Conservation (phyloP, 495 filamentous ascomycete species). For the Staphylotrichum tortipilum region DNA sequence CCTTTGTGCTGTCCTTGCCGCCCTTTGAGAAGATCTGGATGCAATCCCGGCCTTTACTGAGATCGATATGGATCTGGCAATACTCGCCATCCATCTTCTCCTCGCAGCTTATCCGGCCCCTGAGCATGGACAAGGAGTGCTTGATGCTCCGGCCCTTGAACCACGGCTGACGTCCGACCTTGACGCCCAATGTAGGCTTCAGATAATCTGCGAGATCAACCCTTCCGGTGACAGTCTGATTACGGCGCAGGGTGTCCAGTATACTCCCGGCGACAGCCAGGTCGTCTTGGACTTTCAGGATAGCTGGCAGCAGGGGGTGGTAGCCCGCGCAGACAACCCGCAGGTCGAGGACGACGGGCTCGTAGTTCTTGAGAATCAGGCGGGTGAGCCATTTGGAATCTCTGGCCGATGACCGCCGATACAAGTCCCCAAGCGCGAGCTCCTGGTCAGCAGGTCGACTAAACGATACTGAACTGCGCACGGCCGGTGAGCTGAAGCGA, state of each 20-base stretch:
- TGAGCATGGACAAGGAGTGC: slow-evolving; percentile 57
- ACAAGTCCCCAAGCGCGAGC: slow-evolving; percentile 44
- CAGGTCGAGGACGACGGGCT: slow-evolving; percentile 47
- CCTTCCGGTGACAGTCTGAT: slow-evolving; percentile 17
- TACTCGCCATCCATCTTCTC: slow-evolving; percentile 85
- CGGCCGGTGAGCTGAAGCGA: slow-evolving; percentile 57
- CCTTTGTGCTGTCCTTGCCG: slow-evolving; percentile 74
- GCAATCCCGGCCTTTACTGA: slow-evolving; percentile 40
- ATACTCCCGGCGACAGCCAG: slow-evolving; percentile 28
- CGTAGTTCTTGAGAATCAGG: slow-evolving; percentile 67
- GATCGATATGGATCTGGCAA: slow-evolving; percentile 76
- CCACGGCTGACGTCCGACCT: slow-evolving; percentile 65
- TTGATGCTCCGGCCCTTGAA: slow-evolving; percentile 69
- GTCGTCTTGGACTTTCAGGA: slow-evolving; percentile 59
- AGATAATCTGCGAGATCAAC: slow-evolving; percentile 30
- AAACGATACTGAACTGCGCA: slow-evolving; percentile 42
- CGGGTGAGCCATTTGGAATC: slow-evolving; percentile 89
- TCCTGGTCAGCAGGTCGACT: slow-evolving; percentile 32
- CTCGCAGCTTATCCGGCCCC: slow-evolving; percentile 60
- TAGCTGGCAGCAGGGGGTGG: slow-evolving; percentile 50
- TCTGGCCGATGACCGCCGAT: slow-evolving; percentile 51
- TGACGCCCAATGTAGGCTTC: slow-evolving; percentile 58
- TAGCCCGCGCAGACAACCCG: slow-evolving; percentile 40
- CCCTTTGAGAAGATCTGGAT: slow-evolving; percentile 87
- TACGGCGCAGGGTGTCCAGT: slow-evolving; percentile 12